Conservation (phyloP, 2,329 filamentous ascomycete species). For the Leptographium radiaticola region DNA sequence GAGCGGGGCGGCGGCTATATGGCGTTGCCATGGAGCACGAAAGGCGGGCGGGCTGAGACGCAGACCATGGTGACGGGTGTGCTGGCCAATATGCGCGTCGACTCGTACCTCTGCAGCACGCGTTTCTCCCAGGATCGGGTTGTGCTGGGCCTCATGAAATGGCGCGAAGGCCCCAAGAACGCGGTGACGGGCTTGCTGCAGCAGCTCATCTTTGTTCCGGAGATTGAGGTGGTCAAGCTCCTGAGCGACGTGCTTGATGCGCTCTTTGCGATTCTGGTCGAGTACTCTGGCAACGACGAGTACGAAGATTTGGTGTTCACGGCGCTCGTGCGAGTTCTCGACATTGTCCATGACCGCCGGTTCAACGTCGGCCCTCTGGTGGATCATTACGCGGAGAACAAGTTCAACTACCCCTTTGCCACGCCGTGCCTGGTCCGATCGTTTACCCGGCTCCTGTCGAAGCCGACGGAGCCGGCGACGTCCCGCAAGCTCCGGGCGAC, state of each 20-base stretch:
- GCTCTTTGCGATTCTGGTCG: slow-evolving; percentile 81
- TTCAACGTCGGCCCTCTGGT: slow-evolving; percentile 88
- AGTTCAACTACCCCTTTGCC: slow-evolving; percentile 88
- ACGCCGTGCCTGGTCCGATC: slow-evolving; percentile 80
- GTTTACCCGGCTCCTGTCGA: slow-evolving; percentile 70
- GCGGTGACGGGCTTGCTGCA: slow-evolving; percentile 64
- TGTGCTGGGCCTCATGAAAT: slow-evolving; percentile 70
- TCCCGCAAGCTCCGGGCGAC: slow-evolving; percentile 78
- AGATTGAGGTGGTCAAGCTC: slow-evolving; percentile 95
- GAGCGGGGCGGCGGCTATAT: slow-evolving; percentile 78
- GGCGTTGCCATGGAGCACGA: slow-evolving; percentile 64
- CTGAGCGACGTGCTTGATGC: slow-evolving; percentile 80
- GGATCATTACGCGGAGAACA: slow-evolving; percentile 76
- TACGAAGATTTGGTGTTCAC: slow-evolving; percentile 90
- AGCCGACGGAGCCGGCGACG: slow-evolving; percentile 69
- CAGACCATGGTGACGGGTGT: slow-evolving; percentile 67
- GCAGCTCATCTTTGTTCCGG: slow-evolving; percentile 82
- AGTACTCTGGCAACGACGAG: slow-evolving; percentile 81
- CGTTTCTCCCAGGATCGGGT: slow-evolving; percentile 85
- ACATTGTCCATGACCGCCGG: slow-evolving; percentile 85
- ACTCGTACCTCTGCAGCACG: slow-evolving; percentile 88
- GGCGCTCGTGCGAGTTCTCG: slow-evolving; percentile 75
- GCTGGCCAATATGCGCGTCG: slow-evolving; percentile 63
- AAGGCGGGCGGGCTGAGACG: slow-evolving; percentile 46
- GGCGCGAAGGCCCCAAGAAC: slow-evolving; percentile 63